phyloP scores from a whole-genome alignment of 306 rosid species.

The Rosa multiflora region DNA sequence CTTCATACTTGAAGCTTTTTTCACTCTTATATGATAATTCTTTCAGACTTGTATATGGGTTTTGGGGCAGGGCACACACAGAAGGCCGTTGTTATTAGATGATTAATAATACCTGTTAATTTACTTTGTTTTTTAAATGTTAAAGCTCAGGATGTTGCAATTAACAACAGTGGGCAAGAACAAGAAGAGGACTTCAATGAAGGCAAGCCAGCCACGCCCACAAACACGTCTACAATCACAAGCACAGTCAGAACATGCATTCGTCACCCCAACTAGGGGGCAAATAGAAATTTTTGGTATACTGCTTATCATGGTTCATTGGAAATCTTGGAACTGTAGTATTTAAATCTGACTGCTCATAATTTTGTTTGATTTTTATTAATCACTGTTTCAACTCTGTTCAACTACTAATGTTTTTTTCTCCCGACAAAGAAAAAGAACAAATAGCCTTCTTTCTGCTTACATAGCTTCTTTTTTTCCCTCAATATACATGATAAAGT shows the following conservation, averaged over 20 bases:
- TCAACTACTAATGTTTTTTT: background rate
- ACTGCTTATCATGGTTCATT: background rate
- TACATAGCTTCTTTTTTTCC: background rate
- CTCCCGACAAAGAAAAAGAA: background rate
- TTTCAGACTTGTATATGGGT: background rate
- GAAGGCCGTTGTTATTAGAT: background rate
- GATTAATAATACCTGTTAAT: background rate
- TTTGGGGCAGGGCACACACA: background rate
- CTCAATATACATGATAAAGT: background rate
- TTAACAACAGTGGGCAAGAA: background rate
- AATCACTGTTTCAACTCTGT: background rate
- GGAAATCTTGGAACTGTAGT: background rate
- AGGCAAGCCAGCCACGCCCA: background rate
- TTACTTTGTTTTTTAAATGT: background rate
- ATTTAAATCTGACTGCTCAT: background rate
- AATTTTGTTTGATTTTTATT: background rate
- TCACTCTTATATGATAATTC: background rate
- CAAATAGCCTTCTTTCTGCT: background rate
- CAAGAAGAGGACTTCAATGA: background rate
- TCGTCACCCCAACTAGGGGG: background rate
- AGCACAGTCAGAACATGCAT: background rate
- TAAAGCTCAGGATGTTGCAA: background rate
- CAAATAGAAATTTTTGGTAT: background rate
- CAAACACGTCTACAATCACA: background rate
- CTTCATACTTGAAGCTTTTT: background rate